Evolutionary conservation across 2,329 filamentous ascomycete genomes (phyloP).

Genomic region (Incumbomyces delicatus): DNA sequence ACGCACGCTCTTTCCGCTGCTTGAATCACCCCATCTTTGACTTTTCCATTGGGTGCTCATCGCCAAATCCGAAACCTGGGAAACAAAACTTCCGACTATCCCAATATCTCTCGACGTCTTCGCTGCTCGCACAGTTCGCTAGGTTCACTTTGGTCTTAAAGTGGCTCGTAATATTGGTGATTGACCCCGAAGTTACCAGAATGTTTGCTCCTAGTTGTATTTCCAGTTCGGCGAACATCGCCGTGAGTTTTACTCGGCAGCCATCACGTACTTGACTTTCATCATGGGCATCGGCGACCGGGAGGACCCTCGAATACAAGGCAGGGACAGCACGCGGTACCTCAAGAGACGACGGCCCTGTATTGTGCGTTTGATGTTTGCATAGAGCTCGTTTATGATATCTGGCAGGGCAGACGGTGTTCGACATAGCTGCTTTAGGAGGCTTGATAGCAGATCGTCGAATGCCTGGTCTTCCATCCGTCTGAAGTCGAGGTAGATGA

Average conservation of each 20-base stretch:
- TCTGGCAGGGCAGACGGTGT: slow-evolving; percentile 6
- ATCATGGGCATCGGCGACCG: slow-evolving; percentile 28
- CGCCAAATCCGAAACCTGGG: too few relatives aligned
- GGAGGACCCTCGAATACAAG: slow-evolving; percentile 18
- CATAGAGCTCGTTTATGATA: slow-evolving; percentile 20
- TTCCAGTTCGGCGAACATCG: slow-evolving; percentile 20
- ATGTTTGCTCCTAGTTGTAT: slow-evolving; percentile 17
- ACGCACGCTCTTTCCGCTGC: too few relatives aligned
- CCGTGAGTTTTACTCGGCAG: slow-evolving; percentile 13
- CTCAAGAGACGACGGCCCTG: slow-evolving; percentile 19
- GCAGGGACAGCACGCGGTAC: slow-evolving; percentile 14
- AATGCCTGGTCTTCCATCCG: slow-evolving; percentile 28
- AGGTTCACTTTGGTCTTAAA: too few relatives aligned
- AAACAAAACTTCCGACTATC: too few relatives aligned
- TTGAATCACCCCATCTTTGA: too few relatives aligned
- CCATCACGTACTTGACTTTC: slow-evolving; percentile 19
- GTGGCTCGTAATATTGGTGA: slow-evolving; percentile 23
- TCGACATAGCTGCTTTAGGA: slow-evolving; percentile 8
- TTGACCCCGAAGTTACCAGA: slow-evolving; percentile 27
- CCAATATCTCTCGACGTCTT: too few relatives aligned
- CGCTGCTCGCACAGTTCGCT: too few relatives aligned
- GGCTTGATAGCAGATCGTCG: slow-evolving; percentile 4
- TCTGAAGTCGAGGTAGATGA: slow-evolving; percentile 40
- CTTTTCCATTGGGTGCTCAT: too few relatives aligned
- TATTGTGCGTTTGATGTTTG: slow-evolving; percentile 15